These are phyloP conservation scores for Udeniomyces megalosporus DNA, from an alignment of 768 basidiomycete species.

Conservation along the genomic window DNA sequence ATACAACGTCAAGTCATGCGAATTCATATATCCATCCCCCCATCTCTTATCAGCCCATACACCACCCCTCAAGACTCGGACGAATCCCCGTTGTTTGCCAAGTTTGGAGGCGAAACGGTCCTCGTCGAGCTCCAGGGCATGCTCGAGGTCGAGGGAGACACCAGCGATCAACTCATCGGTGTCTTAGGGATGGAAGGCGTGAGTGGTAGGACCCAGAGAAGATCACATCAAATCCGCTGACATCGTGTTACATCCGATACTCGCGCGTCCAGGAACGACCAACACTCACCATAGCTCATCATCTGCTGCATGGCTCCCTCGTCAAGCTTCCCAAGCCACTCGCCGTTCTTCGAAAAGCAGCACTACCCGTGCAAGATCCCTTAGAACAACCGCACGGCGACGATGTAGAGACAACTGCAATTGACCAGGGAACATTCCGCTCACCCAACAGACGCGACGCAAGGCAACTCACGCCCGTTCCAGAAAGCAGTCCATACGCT, in stretches of 20 bases:
- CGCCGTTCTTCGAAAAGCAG: slow-evolving; percentile 42
- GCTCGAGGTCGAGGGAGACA: slow-evolving; percentile 51
- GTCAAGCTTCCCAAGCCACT: slow-evolving; percentile 59
- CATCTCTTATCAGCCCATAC: slow-evolving; percentile 9
- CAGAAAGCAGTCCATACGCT: not conserved
- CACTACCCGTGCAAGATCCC: not conserved
- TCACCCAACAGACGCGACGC: no score
- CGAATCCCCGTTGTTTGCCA: slow-evolving; percentile 34
- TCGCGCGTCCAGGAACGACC: slow-evolving; percentile 46
- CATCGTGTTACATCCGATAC: no score
- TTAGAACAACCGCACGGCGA: slow-evolving; percentile 13
- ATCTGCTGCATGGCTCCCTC: slow-evolving; percentile 77
- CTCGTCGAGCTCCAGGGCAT: slow-evolving; percentile 77
- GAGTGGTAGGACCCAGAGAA: slow-evolving; percentile 9
- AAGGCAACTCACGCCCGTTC: not conserved
- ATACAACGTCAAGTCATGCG: slow-evolving; percentile 9
- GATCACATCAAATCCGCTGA: not conserved
- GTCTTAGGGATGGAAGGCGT: slow-evolving; percentile 46
- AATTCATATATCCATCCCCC: slow-evolving; percentile 15
- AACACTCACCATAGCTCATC: slow-evolving; percentile 68
- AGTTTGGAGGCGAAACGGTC: slow-evolving; percentile 62
- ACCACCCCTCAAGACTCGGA: not conserved
- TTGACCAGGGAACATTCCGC: no score
- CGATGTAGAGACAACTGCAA: no score
- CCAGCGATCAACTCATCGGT: slow-evolving; percentile 61